Base-by-base conservation (phyloP, 2,329 filamentous ascomycete species). In the Colletotrichum paranaense region DNA sequence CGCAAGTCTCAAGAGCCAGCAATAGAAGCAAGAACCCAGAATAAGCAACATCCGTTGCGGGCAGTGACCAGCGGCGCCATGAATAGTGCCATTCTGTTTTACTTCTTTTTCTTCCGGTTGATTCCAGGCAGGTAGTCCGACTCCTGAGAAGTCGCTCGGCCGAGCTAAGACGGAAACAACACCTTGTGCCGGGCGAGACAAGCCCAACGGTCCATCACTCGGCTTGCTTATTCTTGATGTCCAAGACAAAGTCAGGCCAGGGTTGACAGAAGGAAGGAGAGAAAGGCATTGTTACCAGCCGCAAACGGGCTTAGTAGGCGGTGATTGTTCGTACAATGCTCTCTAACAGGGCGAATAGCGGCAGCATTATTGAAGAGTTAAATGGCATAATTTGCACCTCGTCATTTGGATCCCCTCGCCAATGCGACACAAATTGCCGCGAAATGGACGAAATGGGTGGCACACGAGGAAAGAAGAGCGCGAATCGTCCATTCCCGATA, bases 401-500 rank as follows among this genome's bases (percentile, higher is more conserved):
- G n/a, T 55, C 49, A 55, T 32, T 52, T 64, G 62, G 30, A 55
- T 52, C 11, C 14, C 8, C n/a, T 49, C 42, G 3, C 42, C 5
- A 49, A 19, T 8, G 22, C 5, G n/a, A 35, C 30, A 26, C n/a
- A 5, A 38, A 28, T 2, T 58, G 30, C 19, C 53, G 30, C 30
- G 42, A 49, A 49, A n/a, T 49, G 64, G 46, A 3, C n/a, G 64
- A 16, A 30, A 57, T 24, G 24, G 16, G 32, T 49, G 24, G 19
- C 32, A 59, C n/a, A 56, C 58, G 67, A 70, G 46, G 19, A 60
- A 57, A 70, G 19, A 67, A 57, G 65, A 38, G 9, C 53, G 42
- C 38, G 30, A 65, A 19, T 53, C 49, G 57, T 58, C 68, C 57
- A 72, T 59, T 57, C 67, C 67, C 32, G 26, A 73, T 62, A 5